These are phyloP conservation scores for Dalbergia oliveri DNA, from an alignment of 306 rosid genomes.

Conservation along the genomic window DNA sequence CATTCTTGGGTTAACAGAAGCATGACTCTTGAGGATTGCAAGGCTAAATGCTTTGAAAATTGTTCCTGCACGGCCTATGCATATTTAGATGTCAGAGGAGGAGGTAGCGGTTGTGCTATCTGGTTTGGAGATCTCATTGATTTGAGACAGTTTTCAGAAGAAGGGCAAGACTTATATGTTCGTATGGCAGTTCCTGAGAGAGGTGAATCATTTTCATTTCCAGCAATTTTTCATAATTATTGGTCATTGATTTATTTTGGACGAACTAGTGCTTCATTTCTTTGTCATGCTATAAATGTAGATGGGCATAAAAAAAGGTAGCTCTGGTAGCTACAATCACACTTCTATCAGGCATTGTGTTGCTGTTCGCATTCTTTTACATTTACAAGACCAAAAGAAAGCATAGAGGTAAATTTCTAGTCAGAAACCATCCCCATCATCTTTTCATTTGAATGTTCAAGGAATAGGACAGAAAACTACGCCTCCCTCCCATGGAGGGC, in stretches of 20 bases:
- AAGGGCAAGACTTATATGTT: background rate
- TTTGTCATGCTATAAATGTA: constrained; percentile 8
- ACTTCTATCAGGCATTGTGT: background rate
- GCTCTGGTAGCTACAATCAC: background rate
- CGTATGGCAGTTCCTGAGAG: background rate
- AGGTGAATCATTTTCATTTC: background rate
- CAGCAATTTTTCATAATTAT: background rate
- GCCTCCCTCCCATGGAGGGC: too few species aligned
- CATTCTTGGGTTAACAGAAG: too few species aligned
- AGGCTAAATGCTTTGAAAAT: background rate
- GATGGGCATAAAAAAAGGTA: background rate
- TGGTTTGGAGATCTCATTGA: constrained; percentile 1
- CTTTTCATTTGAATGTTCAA: too few species aligned
- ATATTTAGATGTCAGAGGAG: background rate
- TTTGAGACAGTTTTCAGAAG: background rate
- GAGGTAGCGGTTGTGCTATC: constrained; percentile 12
- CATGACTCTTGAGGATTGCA: too few species aligned
- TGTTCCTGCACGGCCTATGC: background rate
- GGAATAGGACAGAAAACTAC: too few species aligned
- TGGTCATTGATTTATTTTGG: background rate
- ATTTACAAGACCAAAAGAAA: background rate
- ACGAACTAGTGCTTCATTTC: background rate
- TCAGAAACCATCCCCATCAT: background rate
- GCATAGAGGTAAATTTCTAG: constrained; percentile 20
- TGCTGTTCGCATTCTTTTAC: constrained; percentile 17